Evolutionary conservation across 352 stramenopile species (phyloP), one percentile per base, ranked within the genome.

Genomic region (Phytophthora cajani): DNA sequence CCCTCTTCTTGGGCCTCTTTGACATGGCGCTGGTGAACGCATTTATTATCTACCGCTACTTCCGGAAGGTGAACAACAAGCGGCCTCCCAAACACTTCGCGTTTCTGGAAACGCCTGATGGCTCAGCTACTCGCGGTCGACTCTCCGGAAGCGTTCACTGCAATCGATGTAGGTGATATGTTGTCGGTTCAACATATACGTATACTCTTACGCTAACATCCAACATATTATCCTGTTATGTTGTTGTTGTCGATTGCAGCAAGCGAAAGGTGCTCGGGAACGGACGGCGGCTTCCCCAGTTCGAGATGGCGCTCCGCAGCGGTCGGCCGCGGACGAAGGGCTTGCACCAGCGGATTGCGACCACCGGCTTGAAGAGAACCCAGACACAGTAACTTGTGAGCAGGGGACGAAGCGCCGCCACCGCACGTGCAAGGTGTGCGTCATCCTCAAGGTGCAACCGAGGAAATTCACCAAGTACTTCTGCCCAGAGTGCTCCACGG

Each of bases 21-120:
- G 72, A 79, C 58, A 76, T 73, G 59, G 58, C 58, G 1, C 44
- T 78, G 7, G 54, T 75, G 2, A 79, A 79, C 44, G 33, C 42
- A 1, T 79, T 44, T 47, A 60, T 76, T 30, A 52, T 76, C 5
- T 60, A 71, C 30, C 30, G 46, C 36, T 44, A 12, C 36, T 44
- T 44, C 36, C 3, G 36, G 7, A 44, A 44, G 50, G 52, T 58
- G 14, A 58, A 46, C 52, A 44, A 44, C 36, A 44, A 44, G 36
- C 52, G 52, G 1, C 52, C 52, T 23, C 21, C 21, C 7, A 58
- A 58, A 27, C 27, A 58, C 19, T 58, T 27, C 27, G 52, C 52
- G 14, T 46, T 58, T 30, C 38, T 58, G 2, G 25, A 47, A 30
- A 30, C 36, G 19, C 25, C 25, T 63, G 23, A 61, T 62, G 61